Evolutionary conservation across 257 asterid species (phyloP).

Genomic region (Solanum pinnatisectum): DNA sequence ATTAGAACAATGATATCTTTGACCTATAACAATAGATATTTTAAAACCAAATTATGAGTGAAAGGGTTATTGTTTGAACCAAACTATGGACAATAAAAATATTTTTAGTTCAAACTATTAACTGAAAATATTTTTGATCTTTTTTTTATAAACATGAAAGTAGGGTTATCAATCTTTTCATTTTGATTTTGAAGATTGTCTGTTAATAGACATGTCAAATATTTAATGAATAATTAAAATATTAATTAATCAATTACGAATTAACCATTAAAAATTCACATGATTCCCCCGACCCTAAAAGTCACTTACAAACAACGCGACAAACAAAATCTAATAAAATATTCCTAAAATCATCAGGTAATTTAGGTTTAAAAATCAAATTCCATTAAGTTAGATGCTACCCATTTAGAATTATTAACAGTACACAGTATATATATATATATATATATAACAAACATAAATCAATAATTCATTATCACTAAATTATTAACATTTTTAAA

Average conservation of each 20-base stretch:
- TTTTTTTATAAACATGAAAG: background rate
- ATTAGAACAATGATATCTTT: background rate
- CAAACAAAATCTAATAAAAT: background rate
- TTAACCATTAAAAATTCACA: background rate
- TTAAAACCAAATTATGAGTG: background rate
- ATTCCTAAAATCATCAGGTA: background rate
- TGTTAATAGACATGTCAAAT: background rate
- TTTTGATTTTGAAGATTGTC: background rate
- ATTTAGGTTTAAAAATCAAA: background rate
- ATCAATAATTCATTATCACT: background rate
- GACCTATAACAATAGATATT: background rate
- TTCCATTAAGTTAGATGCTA: background rate
- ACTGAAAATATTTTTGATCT: background rate
- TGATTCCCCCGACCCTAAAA: background rate
- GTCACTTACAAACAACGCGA: background rate
- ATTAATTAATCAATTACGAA: background rate
- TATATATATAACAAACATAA: too few relatives aligned
- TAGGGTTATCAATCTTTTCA: background rate
- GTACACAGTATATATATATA: background rate
- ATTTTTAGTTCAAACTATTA: background rate
- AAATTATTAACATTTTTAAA: too few relatives aligned
- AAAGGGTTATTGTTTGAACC: fast-evolving
- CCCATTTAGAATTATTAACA: background rate
- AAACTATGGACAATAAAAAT: background rate
- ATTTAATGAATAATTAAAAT: background rate